Percentiles rank a stretch among this genome's conserved stretches.
Conservation (phyloP, 805 yeast genomes). For the Candida argentea region DNA sequence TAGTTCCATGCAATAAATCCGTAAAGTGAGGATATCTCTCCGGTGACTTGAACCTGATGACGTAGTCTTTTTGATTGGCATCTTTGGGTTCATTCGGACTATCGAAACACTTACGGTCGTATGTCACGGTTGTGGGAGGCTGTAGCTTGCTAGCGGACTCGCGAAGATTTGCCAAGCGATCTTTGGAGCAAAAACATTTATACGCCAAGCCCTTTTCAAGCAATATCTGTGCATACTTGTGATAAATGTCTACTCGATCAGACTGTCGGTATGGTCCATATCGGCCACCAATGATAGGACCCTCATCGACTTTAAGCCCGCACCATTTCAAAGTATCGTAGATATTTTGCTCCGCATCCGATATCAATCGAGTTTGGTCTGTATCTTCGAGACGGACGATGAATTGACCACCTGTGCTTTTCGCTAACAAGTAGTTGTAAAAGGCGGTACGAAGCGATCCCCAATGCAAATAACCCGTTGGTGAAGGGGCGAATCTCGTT, state of each 20-base stretch:
- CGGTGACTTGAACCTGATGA: conserved; percentile 74
- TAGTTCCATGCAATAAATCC: conserved; percentile 70
- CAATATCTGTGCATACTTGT: conserved; percentile 44
- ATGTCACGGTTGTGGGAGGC: conserved; percentile 89
- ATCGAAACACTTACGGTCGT: conserved; percentile 69
- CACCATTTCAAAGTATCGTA: conserved; percentile 74
- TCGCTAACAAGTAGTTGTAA: conserved; percentile 78
- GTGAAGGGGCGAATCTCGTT: conserved; percentile 96
- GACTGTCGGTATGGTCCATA: conserved; percentile 81
- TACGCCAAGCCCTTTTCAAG: conserved; percentile 68
- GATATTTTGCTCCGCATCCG: conserved; percentile 76
- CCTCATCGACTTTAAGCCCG: conserved; percentile 69
- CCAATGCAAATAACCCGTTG: conserved; percentile 89
- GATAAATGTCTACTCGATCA: conserved; percentile 61
- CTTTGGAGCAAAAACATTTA: conserved; percentile 78
- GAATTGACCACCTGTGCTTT: conserved; percentile 70
- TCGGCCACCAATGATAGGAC: conserved; percentile 51
- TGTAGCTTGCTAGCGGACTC: conserved; percentile 62
- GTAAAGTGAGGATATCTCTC: conserved; percentile 51
- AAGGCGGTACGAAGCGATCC: conserved; percentile 92
- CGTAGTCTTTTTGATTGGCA: conserved; percentile 30
- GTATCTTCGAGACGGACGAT: conserved; percentile 86
- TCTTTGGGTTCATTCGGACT: conserved; percentile 6
- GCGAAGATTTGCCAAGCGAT: conserved; percentile 56
- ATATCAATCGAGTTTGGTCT: conserved; percentile 68